Conservation (phyloP, 345 rosid genomes). For the Garcia nutans region DNA sequence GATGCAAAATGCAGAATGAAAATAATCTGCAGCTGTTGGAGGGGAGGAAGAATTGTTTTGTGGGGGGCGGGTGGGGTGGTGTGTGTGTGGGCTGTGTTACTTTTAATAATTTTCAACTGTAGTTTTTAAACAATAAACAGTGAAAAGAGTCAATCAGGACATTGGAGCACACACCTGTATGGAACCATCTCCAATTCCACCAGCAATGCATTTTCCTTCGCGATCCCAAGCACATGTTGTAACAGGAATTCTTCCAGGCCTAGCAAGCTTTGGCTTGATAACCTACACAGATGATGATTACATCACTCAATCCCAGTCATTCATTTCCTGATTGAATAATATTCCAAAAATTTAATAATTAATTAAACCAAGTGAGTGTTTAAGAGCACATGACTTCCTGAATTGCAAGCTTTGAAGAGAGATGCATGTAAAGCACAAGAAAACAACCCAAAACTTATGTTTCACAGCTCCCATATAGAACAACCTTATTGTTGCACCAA, state of each 20-base stretch:
- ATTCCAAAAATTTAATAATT: neutral
- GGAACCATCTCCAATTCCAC: slow-evolving; percentile 93
- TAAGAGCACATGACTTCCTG: neutral
- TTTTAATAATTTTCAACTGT: neutral
- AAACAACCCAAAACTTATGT: too few species aligned
- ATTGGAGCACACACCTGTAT: slow-evolving; percentile 62
- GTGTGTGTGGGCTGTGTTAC: too few species aligned
- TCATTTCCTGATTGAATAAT: slow-evolving; percentile 4
- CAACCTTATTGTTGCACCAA: neutral
- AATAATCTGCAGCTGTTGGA: too few species aligned
- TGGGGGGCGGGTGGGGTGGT: too few species aligned
- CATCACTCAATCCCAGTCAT: slow-evolving; percentile 14
- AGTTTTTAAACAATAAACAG: neutral
- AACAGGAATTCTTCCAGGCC: slow-evolving; percentile 96
- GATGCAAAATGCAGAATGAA: slow-evolving; percentile 1
- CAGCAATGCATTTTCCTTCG: slow-evolving; percentile 90
- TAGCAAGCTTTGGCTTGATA: slow-evolving; percentile 93
- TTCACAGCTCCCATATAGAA: neutral
- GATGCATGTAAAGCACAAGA: neutral
- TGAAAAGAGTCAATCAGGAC: neutral
- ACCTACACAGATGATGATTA: slow-evolving; percentile 48
- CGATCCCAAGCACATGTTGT: slow-evolving; percentile 92
- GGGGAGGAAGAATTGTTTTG: too few species aligned
- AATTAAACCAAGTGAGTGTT: neutral
- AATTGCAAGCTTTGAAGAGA: neutral